These are phyloP conservation scores for Ephemerocybe angulata DNA, from an alignment of 768 basidiomycete genomes.

Conservation along the genomic window DNA sequence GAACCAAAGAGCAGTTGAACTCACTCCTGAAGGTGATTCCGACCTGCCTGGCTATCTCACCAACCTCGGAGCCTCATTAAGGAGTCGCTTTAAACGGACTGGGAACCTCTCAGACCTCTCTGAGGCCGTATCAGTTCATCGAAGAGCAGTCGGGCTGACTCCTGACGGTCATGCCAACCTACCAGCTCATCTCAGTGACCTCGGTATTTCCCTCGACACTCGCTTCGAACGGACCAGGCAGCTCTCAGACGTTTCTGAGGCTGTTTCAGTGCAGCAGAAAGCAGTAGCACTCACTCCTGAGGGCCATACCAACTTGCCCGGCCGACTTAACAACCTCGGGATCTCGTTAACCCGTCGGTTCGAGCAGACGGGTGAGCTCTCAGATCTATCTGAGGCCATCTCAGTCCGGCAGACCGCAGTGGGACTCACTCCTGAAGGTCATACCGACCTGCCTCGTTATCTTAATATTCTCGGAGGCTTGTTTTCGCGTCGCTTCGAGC, in stretches of 20 bases:
- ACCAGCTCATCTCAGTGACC: background rate
- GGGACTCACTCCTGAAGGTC: background rate
- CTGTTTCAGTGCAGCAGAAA: background rate
- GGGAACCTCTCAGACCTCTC: background rate
- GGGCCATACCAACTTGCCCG: background rate
- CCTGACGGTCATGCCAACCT: background rate
- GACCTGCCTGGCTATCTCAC: background rate
- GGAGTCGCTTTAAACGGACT: background rate
- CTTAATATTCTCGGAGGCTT: background rate
- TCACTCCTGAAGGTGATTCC: background rate
- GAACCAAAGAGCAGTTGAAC: background rate
- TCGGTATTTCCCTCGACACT: background rate
- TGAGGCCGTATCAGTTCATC: background rate
- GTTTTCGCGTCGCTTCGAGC: background rate
- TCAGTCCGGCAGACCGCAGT: background rate
- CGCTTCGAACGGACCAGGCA: background rate
- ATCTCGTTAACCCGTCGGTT: conserved; percentile 16
- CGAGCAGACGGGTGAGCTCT: conserved; percentile 5
- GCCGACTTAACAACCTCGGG: background rate
- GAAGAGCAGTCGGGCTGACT: background rate
- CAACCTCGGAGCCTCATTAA: conserved; percentile 4
- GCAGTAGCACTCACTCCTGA: background rate
- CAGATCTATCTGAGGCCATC: background rate
- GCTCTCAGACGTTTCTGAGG: background rate
- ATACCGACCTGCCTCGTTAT: background rate